A percentile compares a stretch with the other conserved stretches of the same genome.
phyloP scores from a whole-genome alignment of 1,284 basidiomycete species.

The Malassezia furfur region DNA sequence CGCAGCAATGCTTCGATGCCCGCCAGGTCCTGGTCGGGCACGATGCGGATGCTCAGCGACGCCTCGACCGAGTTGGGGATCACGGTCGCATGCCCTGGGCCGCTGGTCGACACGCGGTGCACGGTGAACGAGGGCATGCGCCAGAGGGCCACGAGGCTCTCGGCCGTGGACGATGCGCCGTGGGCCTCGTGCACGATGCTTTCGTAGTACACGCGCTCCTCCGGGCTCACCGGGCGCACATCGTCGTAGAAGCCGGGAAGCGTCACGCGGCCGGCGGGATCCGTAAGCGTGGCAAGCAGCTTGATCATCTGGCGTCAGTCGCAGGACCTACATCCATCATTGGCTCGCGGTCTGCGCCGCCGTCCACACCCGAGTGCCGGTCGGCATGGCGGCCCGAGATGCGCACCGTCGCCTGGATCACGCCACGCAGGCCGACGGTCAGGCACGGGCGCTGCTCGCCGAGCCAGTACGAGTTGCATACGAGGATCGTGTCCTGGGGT shows the following conservation, averaged over 20 bases:
- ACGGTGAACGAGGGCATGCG: conserved; percentile 34
- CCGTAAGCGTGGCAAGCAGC: conserved; percentile 64
- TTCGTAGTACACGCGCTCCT: conserved; percentile 46
- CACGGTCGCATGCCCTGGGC: conserved; percentile 33
- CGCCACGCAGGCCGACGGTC: conserved; percentile 86
- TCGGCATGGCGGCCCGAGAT: conserved; percentile 58
- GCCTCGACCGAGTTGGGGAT: conserved; percentile 35
- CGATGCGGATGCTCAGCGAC: conserved; percentile 61
- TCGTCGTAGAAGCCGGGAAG: conserved; percentile 73
- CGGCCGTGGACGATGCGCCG: conserved; percentile 12
- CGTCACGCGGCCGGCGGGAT: conserved; percentile 54
- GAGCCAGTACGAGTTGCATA: conserved; percentile 86
- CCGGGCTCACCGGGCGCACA: conserved; percentile 33
- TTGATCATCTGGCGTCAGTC: conserved; percentile 56
- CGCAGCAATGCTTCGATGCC: conserved; percentile 60
- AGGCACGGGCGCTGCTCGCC: conserved; percentile 87
- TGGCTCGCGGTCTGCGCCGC: conserved; percentile 74
- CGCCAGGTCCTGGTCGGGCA: conserved; percentile 79
- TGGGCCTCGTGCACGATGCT: conserved; percentile 20
- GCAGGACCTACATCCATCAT: conserved; percentile 73
- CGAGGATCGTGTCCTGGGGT: conserved; percentile 27
- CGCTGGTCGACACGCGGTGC: conserved; percentile 30
- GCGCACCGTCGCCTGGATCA: conserved; percentile 70
- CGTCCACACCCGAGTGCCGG: conserved; percentile 82
- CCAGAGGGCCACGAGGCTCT: conserved; percentile 36